A percentile compares a stretch with the other conserved stretches of the same genome.
Evolutionary conservation across 768 basidiomycete genomes (phyloP).

Genomic region (Mycena olivaceomarginata): DNA sequence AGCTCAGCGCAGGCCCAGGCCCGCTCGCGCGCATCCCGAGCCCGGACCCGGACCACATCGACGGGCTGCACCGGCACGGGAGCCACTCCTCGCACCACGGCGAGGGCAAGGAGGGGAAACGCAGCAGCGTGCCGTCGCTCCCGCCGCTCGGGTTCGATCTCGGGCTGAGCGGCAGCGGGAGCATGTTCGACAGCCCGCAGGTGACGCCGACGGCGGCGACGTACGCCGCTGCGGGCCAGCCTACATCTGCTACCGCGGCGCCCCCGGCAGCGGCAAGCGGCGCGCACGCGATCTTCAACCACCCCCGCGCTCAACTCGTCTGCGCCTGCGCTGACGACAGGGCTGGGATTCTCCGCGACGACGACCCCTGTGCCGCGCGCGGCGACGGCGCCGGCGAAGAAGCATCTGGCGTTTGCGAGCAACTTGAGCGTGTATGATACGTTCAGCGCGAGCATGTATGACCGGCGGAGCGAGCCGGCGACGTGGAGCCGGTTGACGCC

Average conservation of each 20-base stretch:
- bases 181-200: conserved; percentile 39
- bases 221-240: conserved; percentile 28
- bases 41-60: conserved; percentile 91
- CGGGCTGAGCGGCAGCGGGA: neutral
- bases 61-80: conserved; percentile 86
- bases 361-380: conserved; percentile 82
- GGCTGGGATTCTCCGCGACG: conserved; percentile 61
- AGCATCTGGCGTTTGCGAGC: conserved; percentile 87
- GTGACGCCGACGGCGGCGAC: conserved; percentile 42
- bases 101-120: conserved; percentile 18
- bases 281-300: conserved; percentile 76
- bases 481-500: conserved; percentile 98
- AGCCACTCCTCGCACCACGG: conserved; percentile 71
- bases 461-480: conserved; percentile 95
- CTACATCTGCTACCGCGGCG: neutral
- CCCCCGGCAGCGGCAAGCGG: conserved; percentile 46
- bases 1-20: conserved; percentile 64
- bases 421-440: conserved; percentile 98
- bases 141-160: conserved; percentile 42
- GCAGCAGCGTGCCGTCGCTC: conserved; percentile 39
- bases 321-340: conserved; percentile 87
- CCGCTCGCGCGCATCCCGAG: conserved; percentile 90
- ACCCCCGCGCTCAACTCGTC: conserved; percentile 92
- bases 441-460: conserved; percentile 94
- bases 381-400: conserved; percentile 81